A percentile compares a stretch with the other conserved stretches of the same genome.
These are phyloP conservation scores for Auricularia sp. DNA, from an alignment of 768 basidiomycete genomes.

Conservation along the genomic window DNA sequence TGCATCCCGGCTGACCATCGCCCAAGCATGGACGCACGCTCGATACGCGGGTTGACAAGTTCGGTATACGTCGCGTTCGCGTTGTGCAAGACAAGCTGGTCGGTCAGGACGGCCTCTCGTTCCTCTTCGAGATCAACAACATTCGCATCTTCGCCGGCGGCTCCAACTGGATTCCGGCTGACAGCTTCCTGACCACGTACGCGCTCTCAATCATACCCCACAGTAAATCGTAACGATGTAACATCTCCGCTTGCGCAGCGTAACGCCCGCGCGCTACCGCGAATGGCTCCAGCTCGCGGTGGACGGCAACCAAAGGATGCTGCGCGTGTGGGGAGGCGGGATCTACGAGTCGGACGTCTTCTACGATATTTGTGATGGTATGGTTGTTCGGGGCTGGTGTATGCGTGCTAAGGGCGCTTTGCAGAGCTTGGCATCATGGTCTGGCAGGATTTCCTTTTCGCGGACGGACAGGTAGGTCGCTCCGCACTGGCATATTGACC, in stretches of 20 bases:
- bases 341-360: conserved; percentile 76
- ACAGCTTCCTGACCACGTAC: conserved; percentile 69
- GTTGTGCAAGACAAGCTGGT: conserved; percentile 70
- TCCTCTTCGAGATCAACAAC: conserved; percentile 88
- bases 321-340: conserved; percentile 92
- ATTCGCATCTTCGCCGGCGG: conserved; percentile 83
- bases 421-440: conserved; percentile 52
- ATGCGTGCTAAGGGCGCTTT: conserved; percentile 1
- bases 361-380: conserved; percentile 76
- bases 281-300: conserved; percentile 78
- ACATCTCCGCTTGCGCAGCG: conserved; percentile 18
- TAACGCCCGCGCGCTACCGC: conserved; percentile 50
- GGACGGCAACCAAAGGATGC: conserved; percentile 90
- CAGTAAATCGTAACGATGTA: too few species aligned
- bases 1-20: not conserved
- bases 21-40: conserved; percentile 38
- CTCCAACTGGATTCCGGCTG: conserved; percentile 88
- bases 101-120: conserved; percentile 68
- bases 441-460: conserved; percentile 98
- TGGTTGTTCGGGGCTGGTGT: not conserved
- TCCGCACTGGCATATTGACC: too few species aligned
- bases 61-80: conserved; percentile 67
- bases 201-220: conserved; percentile 11
- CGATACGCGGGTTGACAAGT: conserved; percentile 43
- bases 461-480: conserved; percentile 56